Evolutionary conservation across 306 rosid genomes (phyloP).

Genomic region (Herpetospermum pedunculosum): DNA sequence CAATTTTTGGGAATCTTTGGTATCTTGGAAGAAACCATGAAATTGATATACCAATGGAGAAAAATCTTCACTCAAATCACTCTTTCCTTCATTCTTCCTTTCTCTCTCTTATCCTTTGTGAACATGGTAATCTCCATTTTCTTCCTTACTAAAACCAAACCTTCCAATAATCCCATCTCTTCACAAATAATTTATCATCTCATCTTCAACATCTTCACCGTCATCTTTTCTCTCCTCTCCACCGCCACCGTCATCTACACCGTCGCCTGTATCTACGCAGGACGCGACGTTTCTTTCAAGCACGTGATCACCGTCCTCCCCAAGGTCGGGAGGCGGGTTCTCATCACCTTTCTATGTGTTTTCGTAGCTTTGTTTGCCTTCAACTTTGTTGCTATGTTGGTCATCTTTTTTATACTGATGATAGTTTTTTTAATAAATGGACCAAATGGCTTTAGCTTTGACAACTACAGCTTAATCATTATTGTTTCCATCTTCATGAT

Average conservation of each 20-base stretch:
- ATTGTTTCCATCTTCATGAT: not conserved
- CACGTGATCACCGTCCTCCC: not conserved
- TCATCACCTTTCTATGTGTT: slow-evolving; percentile 13
- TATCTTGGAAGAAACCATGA: not conserved
- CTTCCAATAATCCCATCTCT: not conserved
- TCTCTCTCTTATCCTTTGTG: not conserved
- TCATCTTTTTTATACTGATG: slow-evolving; percentile 39
- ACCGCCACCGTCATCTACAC: slow-evolving; percentile 19
- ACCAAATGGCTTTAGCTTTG: not conserved
- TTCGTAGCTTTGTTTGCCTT: not conserved
- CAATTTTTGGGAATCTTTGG: not conserved
- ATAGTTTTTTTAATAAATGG: slow-evolving; percentile 5
- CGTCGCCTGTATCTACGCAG: slow-evolving; percentile 15
- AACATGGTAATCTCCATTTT: not conserved
- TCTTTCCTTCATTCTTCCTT: not conserved
- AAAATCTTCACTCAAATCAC: not conserved
- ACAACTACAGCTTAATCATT: not conserved
- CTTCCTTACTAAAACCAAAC: not conserved
- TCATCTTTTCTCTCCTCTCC: not conserved
- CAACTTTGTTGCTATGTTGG: slow-evolving; percentile 19
- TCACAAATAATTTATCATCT: not conserved
- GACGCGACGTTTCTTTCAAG: slow-evolving; percentile 11
- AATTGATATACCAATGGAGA: not conserved
- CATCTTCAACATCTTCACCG: not conserved
- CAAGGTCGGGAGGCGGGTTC: slow-evolving; percentile 20